These are phyloP conservation scores for Psidium guajava DNA, from an alignment of 345 rosid species.

Conservation along the genomic window DNA sequence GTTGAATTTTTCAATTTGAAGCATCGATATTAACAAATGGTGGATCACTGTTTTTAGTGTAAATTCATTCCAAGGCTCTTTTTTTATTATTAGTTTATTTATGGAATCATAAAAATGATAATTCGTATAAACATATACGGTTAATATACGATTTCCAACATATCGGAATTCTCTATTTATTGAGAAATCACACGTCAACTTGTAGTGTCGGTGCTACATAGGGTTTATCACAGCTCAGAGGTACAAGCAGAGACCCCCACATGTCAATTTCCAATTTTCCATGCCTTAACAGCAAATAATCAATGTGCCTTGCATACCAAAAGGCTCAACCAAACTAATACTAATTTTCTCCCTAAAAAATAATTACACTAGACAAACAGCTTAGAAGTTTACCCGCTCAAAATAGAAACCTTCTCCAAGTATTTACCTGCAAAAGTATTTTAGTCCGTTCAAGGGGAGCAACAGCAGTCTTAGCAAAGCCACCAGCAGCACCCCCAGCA, in stretches of 20 bases:
- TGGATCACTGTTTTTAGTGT: no score
- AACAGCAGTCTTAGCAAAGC: slow-evolving; percentile 79
- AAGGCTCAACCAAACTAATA: not conserved
- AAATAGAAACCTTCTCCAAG: not conserved
- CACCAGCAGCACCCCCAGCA: slow-evolving; percentile 97
- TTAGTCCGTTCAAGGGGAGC: slow-evolving; percentile 90
- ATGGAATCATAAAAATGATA: no score
- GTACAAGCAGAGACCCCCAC: not conserved
- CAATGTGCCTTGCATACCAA: not conserved
- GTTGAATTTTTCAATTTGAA: no score
- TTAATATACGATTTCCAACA: no score
- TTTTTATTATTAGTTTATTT: no score
- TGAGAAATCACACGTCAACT: no score
- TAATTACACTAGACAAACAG: not conserved
- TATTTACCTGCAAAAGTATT: slow-evolving; percentile 76
- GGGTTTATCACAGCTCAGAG: not conserved
- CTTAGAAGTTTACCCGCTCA: not conserved
- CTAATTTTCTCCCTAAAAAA: not conserved
- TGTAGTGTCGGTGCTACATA: no score
- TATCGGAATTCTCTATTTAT: no score
- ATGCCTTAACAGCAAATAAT: not conserved
- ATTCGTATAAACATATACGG: no score
- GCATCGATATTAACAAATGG: no score
- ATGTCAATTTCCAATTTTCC: not conserved
- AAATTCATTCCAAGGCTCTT: no score